Base-by-base conservation (phyloP, 2,329 filamentous ascomycete genomes). In the Trichophyton simii region DNA sequence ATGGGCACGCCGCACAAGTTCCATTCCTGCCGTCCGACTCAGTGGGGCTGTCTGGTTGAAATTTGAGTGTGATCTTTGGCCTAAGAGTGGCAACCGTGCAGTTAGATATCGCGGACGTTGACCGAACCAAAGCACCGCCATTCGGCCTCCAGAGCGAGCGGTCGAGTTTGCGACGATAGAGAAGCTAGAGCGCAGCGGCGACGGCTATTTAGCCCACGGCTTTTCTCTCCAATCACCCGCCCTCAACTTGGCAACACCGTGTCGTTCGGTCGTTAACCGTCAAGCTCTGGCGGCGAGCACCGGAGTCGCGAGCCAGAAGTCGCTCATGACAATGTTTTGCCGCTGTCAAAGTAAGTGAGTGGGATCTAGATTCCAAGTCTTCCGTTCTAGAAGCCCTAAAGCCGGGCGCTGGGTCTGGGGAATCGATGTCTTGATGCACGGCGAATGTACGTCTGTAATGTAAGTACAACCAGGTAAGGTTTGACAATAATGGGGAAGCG, bases 201-300 rank as follows among this genome's bases (percentile, higher is more conserved):
- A 36, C 50, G 50, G 50, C 50, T 55, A 55, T 36, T 55, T 55
- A 20, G 50, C 11, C n/a, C 28, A 55, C 50, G 50, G 50, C 50
- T 34, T 55, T 55, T 55, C 15, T 55, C 50, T n/a, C 50, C 28
- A 55, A 55, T 55, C 50, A 55, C 6, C 50, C 31, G n/a, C 50
- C 9, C 3, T 55, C 50, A 3, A 8, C 28, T 55, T 55, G 50
- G 28, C 20, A n/a, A 34, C 6, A 18, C 28, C 48, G 20, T 11
- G 28, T 8, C 8, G n/a, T 36, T 20, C 13, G 50, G 25, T 55
- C 4, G 50, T 18, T 6, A 55, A 20, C 28, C 28, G 11, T 50
- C 25, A 15, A 8, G 20, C 11, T n/a, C 50, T 55, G n/a, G 50
- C 50, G 50, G 50, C 31, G 50, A 20, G n/a, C 28, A 28, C 50